Evolutionary conservation across 768 basidiomycete species (phyloP).

Genomic region (Rubroboletus satanas): DNA sequence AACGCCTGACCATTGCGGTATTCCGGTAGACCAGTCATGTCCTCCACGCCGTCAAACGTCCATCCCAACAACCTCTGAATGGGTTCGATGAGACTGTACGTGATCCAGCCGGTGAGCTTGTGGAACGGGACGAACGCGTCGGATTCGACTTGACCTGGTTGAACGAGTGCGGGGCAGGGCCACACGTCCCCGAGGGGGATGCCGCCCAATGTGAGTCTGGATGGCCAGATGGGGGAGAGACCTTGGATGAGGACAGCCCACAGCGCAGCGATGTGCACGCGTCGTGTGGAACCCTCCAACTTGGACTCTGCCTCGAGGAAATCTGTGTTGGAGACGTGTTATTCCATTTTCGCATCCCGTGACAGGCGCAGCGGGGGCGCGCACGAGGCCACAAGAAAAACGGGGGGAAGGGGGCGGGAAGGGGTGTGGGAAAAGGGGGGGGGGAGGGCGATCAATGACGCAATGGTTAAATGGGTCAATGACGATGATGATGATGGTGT

Average conservation of each 20-base stretch:
- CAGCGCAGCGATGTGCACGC: slow-evolving; percentile 67
- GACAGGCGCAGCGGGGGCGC: neutral
- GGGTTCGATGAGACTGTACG: slow-evolving; percentile 84
- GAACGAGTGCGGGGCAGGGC: slow-evolving; percentile 62
- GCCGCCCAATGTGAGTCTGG: slow-evolving; percentile 61
- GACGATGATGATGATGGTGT: neutral
- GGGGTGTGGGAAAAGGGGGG: too few relatives aligned
- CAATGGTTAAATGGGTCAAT: neutral
- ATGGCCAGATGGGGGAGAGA: slow-evolving; percentile 86
- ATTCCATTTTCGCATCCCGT: neutral
- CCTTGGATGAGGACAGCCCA: slow-evolving; percentile 84
- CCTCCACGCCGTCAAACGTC: slow-evolving; percentile 75
- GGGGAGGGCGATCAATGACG: neutral
- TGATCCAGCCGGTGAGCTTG: slow-evolving; percentile 92
- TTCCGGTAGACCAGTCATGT: slow-evolving; percentile 91
- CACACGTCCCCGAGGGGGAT: slow-evolving; percentile 89
- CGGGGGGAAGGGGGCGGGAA: neutral
- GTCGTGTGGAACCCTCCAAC: slow-evolving; percentile 36
- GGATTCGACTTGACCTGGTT: slow-evolving; percentile 30
- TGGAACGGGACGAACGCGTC: slow-evolving; percentile 87
- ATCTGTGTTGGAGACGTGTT: slow-evolving; percentile 39
- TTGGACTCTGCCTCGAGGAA: slow-evolving; percentile 61
- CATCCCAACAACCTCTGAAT: slow-evolving; percentile 75
- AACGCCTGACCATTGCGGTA: slow-evolving; percentile 72
- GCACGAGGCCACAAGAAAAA: neutral